These are phyloP conservation scores for Pseudisothecium myosuroides DNA, from an alignment of 225 moss, liverwort and hornwort species.

Conservation along the genomic window DNA sequence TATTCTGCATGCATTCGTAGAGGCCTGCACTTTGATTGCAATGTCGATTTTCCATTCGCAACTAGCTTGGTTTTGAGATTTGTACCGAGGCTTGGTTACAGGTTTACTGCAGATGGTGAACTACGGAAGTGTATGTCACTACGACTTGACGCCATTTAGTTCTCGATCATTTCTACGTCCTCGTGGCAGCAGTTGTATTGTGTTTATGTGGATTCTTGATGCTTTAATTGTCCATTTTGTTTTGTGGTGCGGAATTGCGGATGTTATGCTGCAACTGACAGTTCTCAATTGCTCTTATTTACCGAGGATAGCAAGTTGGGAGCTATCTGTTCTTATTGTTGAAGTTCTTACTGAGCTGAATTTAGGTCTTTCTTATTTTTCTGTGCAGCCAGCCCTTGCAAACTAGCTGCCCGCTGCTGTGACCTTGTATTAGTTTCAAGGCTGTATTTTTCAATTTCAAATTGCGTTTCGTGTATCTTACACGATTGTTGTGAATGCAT, in stretches of 20 bases:
- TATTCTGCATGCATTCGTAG: background rate
- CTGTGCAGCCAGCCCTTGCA: background rate
- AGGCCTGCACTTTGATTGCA: background rate
- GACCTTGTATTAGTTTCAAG: slow-evolving; percentile 15
- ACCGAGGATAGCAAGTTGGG: too few species aligned
- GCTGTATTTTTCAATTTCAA: background rate
- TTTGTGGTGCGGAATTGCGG: background rate
- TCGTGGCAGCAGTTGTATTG: background rate
- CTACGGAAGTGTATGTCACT: background rate
- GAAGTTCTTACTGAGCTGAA: background rate
- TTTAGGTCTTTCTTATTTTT: background rate
- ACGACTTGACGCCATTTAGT: background rate
- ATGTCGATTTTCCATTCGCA: background rate
- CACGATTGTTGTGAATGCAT: background rate
- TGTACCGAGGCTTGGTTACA: background rate
- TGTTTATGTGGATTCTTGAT: background rate
- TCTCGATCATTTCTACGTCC: background rate
- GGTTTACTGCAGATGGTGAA: background rate
- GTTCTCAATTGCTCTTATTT: background rate
- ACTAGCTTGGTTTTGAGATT: background rate
- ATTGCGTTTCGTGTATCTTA: background rate
- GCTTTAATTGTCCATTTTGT: background rate
- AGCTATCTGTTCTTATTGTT: background rate
- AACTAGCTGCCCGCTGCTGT: slow-evolving; percentile 16
- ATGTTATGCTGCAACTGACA: background rate